Evolutionary conservation across 1,284 basidiomycete species (phyloP).

Genomic region (Ustilago xerochloae): DNA sequence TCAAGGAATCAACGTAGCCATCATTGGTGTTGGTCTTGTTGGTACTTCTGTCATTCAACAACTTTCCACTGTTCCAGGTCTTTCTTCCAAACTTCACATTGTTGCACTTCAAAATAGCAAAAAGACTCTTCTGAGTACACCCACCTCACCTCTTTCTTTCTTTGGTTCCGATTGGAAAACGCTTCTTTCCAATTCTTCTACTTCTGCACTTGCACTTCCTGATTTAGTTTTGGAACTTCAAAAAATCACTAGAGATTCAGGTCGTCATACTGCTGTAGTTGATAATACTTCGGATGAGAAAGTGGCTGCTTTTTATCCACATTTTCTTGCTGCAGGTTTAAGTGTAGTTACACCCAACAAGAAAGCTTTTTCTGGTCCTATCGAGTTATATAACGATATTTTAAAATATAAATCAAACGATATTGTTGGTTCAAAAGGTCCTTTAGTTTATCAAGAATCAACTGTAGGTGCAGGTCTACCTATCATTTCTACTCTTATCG

Average conservation of each 20-base stretch:
- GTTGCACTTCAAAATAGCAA: slow-evolving; percentile 66
- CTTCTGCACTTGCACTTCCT: slow-evolving; percentile 52
- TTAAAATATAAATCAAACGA: slow-evolving; percentile 47
- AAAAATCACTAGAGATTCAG: slow-evolving; percentile 47
- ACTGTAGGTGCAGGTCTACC: slow-evolving; percentile 97
- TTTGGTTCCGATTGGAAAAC: slow-evolving; percentile 51
- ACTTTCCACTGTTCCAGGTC: slow-evolving; percentile 50
- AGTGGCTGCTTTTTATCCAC: slow-evolving; percentile 85
- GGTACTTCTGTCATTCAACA: slow-evolving; percentile 64
- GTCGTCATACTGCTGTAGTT: slow-evolving; percentile 76
- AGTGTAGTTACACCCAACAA: slow-evolving; percentile 97
- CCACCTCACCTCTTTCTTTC: slow-evolving; percentile 34
- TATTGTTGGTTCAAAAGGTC: slow-evolving; percentile 67
- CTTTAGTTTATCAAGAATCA: slow-evolving; percentile 85
- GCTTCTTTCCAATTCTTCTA: slow-evolving; percentile 39
- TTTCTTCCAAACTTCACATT: slow-evolving; percentile 55
- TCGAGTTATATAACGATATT: slow-evolving; percentile 80
- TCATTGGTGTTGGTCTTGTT: slow-evolving; percentile 66
- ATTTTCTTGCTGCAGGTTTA: slow-evolving; percentile 81
- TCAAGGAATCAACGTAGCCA: slow-evolving; percentile 61
- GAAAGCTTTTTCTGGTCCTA: slow-evolving; percentile 88
- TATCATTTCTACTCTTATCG: slow-evolving; percentile 89
- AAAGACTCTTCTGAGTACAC: slow-evolving; percentile 61
- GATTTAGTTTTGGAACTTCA: slow-evolving; percentile 51
- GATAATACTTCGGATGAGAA: slow-evolving; percentile 92